Conservation (phyloP, 345 rosid genomes). For the Eucalyptus sideroxylon region DNA sequence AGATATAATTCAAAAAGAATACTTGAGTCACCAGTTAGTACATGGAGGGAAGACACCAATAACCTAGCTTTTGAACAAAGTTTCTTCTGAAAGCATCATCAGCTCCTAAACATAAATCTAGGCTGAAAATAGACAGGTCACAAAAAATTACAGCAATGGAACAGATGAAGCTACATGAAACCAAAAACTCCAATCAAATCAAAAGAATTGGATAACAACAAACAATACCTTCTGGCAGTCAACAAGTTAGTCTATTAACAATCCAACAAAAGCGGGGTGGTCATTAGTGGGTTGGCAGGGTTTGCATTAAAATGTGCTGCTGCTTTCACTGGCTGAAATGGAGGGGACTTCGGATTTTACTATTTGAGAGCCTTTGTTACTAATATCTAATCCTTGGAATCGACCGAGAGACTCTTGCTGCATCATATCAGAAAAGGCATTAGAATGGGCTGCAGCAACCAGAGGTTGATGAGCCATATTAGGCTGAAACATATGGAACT, state of each 20-base stretch:
- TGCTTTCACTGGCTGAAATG: conserved; percentile 72
- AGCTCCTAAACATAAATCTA: conserved; percentile 10
- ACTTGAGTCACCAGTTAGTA: background rate
- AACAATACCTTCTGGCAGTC: conserved; percentile 17
- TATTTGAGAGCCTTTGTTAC: conserved; percentile 40
- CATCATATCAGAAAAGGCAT: conserved; percentile 45
- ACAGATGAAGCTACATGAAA: conserved; percentile 4
- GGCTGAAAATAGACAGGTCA: conserved; percentile 1
- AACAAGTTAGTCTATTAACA: conserved; percentile 53
- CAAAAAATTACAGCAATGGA: background rate
- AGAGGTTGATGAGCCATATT: conserved; percentile 27
- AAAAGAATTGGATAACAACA: conserved; percentile 14
- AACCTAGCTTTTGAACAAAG: background rate
- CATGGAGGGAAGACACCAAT: background rate
- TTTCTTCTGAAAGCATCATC: conserved; percentile 2
- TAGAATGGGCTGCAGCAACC: conserved; percentile 20
- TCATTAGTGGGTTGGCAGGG: conserved; percentile 13
- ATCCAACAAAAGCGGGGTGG: conserved; percentile 6
- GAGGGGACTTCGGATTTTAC: conserved; percentile 69
- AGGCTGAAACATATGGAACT: conserved; percentile 41
- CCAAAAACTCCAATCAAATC: conserved; percentile 7
- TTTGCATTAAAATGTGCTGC: conserved; percentile 49
- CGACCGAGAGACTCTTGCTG: conserved; percentile 69
- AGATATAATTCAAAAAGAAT: background rate
- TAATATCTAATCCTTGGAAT: conserved; percentile 79